Evolutionary conservation across 768 basidiomycete genomes (phyloP), one percentile per base, ranked within the genome.

Genomic region (Tricholoma saponaceum): DNA sequence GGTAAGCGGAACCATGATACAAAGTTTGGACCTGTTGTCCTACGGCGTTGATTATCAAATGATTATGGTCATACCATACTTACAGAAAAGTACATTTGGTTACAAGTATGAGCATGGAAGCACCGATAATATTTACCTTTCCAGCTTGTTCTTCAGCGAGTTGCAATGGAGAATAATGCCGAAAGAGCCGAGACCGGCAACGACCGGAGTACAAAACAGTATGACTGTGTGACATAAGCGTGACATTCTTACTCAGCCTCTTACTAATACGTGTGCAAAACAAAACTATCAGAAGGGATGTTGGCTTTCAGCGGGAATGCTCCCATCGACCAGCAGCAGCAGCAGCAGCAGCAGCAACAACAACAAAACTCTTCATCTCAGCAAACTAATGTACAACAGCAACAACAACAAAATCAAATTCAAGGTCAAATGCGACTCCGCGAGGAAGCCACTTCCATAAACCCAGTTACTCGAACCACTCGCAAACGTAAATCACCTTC

Each of bases 401-500:
- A 65, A 49, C 70, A 74, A 65, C 56, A 66, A 12, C 63, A 65
- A 55, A 61, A 62, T 43, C 44, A 64, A 47, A 56, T 59, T n/a
- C 66, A 66, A 28, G 44, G 60, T 12, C 69, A 69, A 20, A 82
- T 85, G 81, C 82, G 86, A 64, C 78, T 89, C 39, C 80, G 83
- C 65, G 86, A 87, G 44, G 85, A 87, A 52, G 79, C 71, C 54
- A 76, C 74, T 47, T 74, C 73, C 60, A 74, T 77, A 69, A 74
- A 72, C 43, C 76, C 79, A 39, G 70, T 64, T 16, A 37, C 79
- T 13, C 79, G 83, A 47, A 58, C 73, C 10, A 67, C 76, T 30
- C 79, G 87, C 57, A 91, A 91, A 68, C 83, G 89, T 64, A 91
- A 91, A 70, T 66, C 87, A 0, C 86, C 87, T 7, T 80, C 87